Base-by-base conservation (phyloP, 1,284 basidiomycete species). In the Malassezia arunalokei region DNA sequence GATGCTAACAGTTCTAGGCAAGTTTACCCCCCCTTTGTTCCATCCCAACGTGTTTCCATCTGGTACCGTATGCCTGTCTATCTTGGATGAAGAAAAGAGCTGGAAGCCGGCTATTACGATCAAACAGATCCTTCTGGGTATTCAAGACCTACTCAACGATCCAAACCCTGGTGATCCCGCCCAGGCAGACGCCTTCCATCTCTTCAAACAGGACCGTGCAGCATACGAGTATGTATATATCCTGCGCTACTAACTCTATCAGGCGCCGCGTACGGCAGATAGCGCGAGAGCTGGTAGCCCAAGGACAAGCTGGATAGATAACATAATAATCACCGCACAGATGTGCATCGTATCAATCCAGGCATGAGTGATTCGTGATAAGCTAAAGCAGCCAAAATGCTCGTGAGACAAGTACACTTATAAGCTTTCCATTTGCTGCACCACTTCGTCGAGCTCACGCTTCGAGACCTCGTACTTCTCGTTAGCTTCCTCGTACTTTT, bases 81-180 rank as follows among this genome's bases (percentile, higher is more conserved):
- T 99, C 71, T 77, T 99, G 37, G 92, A 98, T 73, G 94, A 99
- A 74, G 94, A 99, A 76, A 98, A 98, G 76, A 85, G 84, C 5
- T 99, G 94, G 94, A 96, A 96, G 74, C 90, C 94, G 8, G 86
- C 90, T 1, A 96, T 99, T 66, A 98, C 91, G 2, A 89, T 99
- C 76, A 99, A 98, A 75, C 40, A 96, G 89, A 91, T 99, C 63
- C 77, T 96, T 27, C 79, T 96, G 14, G 94, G 94, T 56, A 87
- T 95, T 55, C 91, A 96, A 74, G 90, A 94, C 66, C 77, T 96
- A 6, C 77, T 96, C 48, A 85, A 91, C 68, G 87, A 95, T 65
- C 90, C 91, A 6, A 96, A 96, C 68, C 85, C 90, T 40, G 83
- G 83, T 56, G 91, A 96, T 75, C 91, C 91, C 1, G 91, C 91